Conservation (phyloP, 768 basidiomycete genomes). For the Suillus subalutaceus region DNA sequence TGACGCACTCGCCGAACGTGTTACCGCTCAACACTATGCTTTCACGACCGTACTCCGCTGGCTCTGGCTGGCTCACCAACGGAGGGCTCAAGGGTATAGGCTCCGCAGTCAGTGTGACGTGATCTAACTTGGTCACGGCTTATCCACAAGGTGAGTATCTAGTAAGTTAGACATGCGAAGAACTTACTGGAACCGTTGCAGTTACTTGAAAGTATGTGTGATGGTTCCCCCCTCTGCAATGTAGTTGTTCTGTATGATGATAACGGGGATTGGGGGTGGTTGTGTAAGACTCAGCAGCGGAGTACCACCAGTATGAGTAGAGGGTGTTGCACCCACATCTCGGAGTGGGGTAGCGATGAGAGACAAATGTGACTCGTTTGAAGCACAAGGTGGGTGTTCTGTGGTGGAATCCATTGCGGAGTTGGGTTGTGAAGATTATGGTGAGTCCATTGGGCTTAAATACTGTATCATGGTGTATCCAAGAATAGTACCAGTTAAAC, state of each 20-base stretch:
- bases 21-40: background rate
- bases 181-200: background rate
- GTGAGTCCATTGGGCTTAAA: background rate
- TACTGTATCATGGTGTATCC: too few relatives aligned
- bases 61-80: too few relatives aligned
- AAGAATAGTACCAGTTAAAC: too few relatives aligned
- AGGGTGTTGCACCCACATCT: background rate
- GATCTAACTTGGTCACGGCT: background rate
- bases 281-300: background rate
- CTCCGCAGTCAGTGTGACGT: background rate
- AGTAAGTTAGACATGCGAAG: background rate
- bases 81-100: too few relatives aligned
- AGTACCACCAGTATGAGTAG: too few relatives aligned
- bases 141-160: background rate
- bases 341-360: background rate
- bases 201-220: background rate
- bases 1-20: background rate
- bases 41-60: background rate
- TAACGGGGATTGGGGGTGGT: background rate
- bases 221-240: slow-evolving; percentile 6
- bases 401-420: background rate
- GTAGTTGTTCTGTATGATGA: slow-evolving; percentile 2
- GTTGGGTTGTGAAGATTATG: background rate
- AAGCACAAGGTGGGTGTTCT: background rate
- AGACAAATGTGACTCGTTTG: background rate